These are phyloP conservation scores for Gynandropsis gynandra DNA, from an alignment of 345 rosid genomes.

Conservation along the genomic window DNA sequence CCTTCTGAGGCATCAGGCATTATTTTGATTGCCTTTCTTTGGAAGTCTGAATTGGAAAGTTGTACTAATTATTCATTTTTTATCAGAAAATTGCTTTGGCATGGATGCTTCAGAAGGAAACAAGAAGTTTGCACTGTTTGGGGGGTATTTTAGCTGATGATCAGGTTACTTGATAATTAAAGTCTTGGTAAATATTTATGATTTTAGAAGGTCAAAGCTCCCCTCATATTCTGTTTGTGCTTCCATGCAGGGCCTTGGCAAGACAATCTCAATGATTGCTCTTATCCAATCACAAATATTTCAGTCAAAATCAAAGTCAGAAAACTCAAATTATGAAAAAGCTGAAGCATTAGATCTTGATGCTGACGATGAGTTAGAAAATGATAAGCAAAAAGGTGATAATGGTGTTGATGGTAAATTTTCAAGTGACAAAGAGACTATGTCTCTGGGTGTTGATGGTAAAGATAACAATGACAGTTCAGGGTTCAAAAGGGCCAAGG, in stretches of 20 bases:
- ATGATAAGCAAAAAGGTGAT: too few species aligned
- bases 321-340: constrained; percentile 35
- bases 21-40: constrained; percentile 19
- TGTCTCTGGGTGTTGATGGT: constrained; percentile 59
- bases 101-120: constrained; percentile 96
- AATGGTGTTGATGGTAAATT: constrained; percentile 5
- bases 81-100: constrained; percentile 94
- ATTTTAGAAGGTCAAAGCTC: background rate
- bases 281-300: constrained; percentile 72
- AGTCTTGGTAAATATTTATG: constrained; percentile 11
- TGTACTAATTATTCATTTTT: constrained; percentile 21
- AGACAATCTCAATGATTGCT: constrained; percentile 91
- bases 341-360: constrained; percentile 81
- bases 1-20: constrained; percentile 92
- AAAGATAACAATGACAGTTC: constrained; percentile 30
- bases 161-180: constrained; percentile 47
- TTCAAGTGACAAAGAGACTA: constrained; percentile 14
- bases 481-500: constrained; percentile 32
- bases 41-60: constrained; percentile 22
- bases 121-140: constrained; percentile 64
- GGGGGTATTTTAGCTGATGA: constrained; percentile 99
- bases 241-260: constrained; percentile 82
- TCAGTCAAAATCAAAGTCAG: constrained; percentile 52
- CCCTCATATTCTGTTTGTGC: constrained; percentile 14
- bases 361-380: constrained; percentile 59